phyloP scores from a whole-genome alignment of 1,284 basidiomycete species.

The Leccinum fuscescens region DNA sequence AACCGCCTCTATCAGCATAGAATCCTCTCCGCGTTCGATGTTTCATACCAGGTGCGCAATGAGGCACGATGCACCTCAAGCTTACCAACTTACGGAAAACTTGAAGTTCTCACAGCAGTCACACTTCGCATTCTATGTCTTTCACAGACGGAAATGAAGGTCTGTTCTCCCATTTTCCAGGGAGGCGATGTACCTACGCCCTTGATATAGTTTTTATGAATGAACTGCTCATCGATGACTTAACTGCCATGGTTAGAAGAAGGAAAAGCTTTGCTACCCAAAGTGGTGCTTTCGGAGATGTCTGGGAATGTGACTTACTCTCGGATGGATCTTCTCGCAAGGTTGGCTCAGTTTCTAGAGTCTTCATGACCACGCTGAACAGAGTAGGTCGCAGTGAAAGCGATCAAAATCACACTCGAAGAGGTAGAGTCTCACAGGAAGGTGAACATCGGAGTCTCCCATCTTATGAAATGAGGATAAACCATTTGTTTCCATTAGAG shows the following conservation, averaged over 20 bases:
- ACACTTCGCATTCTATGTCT: conserved; percentile 15
- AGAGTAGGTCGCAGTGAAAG: conserved; percentile 26
- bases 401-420: conserved; percentile 7
- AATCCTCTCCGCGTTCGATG: conserved; percentile 12
- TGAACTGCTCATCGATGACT: conserved; percentile 12
- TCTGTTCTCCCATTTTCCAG: conserved; percentile 5
- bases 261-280: conserved; percentile 13
- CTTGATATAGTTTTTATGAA: conserved; percentile 11
- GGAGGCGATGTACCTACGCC: background rate
- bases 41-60: conserved; percentile 11
- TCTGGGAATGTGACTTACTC: conserved; percentile 29
- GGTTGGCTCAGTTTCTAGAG: conserved; percentile 6
- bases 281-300: conserved; percentile 22
- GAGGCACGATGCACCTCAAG: background rate
- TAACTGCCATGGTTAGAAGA: conserved; percentile 11
- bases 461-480: background rate
- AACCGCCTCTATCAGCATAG: background rate
- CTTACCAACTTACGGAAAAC: conserved; percentile 3
- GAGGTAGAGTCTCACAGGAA: background rate
- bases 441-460: background rate
- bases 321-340: conserved; percentile 2
- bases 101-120: conserved; percentile 17
- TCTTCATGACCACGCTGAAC: background rate
- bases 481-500: conserved; percentile 12
- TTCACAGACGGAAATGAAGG: conserved; percentile 12